Base-by-base conservation (phyloP, 192 early-diverging fungal genomes). In the Thoreauomyces humboldtii region DNA sequence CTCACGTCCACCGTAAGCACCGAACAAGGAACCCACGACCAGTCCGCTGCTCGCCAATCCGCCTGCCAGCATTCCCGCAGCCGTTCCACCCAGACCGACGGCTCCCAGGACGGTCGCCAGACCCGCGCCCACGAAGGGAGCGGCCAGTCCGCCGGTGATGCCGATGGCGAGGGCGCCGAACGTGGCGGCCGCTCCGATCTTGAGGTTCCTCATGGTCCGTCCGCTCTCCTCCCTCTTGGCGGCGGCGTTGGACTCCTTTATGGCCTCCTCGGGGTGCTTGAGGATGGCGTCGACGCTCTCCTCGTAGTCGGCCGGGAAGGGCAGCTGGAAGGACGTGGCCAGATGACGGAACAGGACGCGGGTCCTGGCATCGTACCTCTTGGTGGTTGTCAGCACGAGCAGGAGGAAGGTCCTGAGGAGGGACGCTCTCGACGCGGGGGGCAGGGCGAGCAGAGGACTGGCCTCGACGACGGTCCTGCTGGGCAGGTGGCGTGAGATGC, bases 111-210 rank as follows among this genome's bases (percentile, higher is more conserved):
- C 50, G 2, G 73, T 74, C 19, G 73, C 77, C 59, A 83, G 61
- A 1, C 81, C 81, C 6, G 81, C 81, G 2, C 73, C 77, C 57
- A 83, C 75, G 24, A 83, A 44, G 2, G 81, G 81, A 7, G 81
- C 76, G 4, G 81, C 81, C 25, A 83, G 57, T 7, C 81, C 81
- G 3, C 77, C 81, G 0, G 81, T 82, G 11, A 78, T 51, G 11
- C 77, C 81, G 24, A 82, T 76, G 14, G 76, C 73, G 24, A 74
- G 69, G 19, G 70, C 81, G 14, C 77, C 81, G 5, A 75, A 69
- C 7, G 68, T 69, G 5, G 76, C 67, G 1, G 77, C 81, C 1
- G 76, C 63, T 1, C 81, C 81, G 19, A 78, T 66, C 55, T 74
- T 75, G 38, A 67, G 72, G 67, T 72, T 73, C 37, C 80, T 70